Evolutionary conservation across 306 rosid species (phyloP), one percentile per base, ranked within the genome.

Genomic region (Cicer arietinum): DNA sequence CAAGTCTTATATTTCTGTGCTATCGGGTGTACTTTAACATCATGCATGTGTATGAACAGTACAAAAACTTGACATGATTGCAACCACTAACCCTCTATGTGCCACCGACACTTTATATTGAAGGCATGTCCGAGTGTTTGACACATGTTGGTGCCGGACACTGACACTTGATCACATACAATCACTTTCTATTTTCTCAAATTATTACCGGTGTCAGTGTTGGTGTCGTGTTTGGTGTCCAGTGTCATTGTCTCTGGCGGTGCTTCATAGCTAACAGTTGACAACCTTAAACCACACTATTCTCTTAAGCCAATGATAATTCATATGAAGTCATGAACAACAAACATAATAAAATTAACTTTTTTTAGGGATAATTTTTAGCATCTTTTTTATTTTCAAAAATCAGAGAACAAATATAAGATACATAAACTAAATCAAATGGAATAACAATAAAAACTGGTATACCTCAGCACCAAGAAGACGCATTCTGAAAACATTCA

Each of bases 401-500:
- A 79, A 54, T 3, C 30, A 54, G 44, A 74, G 61, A 63, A 40
- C 10, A 68, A 7, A 75, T 57, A 74, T 50, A 37, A 69, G 72
- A 71, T 42, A 43, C 17, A 45, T 73, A 22, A 37, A 20, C 46
- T 50, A 10, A 51, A 79, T 46, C 57, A 16, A 54, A 52, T 42
- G 60, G 41, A 40, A 64, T 41, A 58, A 77, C 52, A 69, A 73
- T 47, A 63, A 75, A 60, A 67, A 66, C 14, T 7, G 45, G 79
- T 81, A 71, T 84, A 94, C 98, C 98, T 94, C 97, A 10, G 98
- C 98, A 53, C 98, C 98, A 58, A 94, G 97, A 72, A 94, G 98
- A 56, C 83, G 89, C 98, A 94, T 91, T 77, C 98, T 86, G 87
- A 94, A 94, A 64, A 91, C 98, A 85, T 94, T 94, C 57, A 94